Percentiles rank a stretch among this genome's conserved stretches.
These are phyloP conservation scores for Haberlea rhodopensis DNA, from an alignment of 257 asterid species.

Conservation along the genomic window DNA sequence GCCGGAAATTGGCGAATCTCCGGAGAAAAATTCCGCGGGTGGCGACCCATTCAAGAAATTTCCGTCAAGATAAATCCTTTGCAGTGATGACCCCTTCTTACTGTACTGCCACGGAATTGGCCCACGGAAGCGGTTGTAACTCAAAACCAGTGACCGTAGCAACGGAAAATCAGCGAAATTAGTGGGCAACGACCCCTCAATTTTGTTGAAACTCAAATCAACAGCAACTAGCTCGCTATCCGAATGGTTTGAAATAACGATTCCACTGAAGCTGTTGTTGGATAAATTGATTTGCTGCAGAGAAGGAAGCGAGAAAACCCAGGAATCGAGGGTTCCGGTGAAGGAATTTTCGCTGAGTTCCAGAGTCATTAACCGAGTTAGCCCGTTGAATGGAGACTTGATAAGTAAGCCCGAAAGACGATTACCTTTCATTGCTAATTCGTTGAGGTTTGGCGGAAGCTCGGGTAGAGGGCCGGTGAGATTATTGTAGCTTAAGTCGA, in stretches of 20 bases:
- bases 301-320: slow-evolving; percentile 44
- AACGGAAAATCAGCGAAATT: slow-evolving; percentile 33
- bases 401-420: slow-evolving; percentile 55
- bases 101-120: slow-evolving; percentile 42
- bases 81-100: slow-evolving; percentile 30
- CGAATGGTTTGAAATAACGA: slow-evolving; percentile 27
- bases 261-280: slow-evolving; percentile 38
- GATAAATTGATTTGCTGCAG: slow-evolving; percentile 47
- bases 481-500: slow-evolving; percentile 74
- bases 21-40: slow-evolving; percentile 36
- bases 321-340: slow-evolving; percentile 35
- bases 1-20: slow-evolving; percentile 30
- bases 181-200: slow-evolving; percentile 37
- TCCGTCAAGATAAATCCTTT: slow-evolving; percentile 45
- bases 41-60: slow-evolving; percentile 48
- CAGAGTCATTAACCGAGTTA: slow-evolving; percentile 55
- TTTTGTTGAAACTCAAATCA: slow-evolving; percentile 40
- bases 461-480: slow-evolving; percentile 63
- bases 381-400: slow-evolving; percentile 46
- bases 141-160: slow-evolving; percentile 33
- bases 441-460: slow-evolving; percentile 62
- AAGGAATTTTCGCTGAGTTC: slow-evolving; percentile 68
- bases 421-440: slow-evolving; percentile 63
- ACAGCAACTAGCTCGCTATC: slow-evolving; percentile 45
- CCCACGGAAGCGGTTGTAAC: slow-evolving; percentile 49